A percentile compares a stretch with the other conserved stretches of the same genome.
Conservation (phyloP, 169 alveolate genomes). For the Eimeria acervulina region DNA sequence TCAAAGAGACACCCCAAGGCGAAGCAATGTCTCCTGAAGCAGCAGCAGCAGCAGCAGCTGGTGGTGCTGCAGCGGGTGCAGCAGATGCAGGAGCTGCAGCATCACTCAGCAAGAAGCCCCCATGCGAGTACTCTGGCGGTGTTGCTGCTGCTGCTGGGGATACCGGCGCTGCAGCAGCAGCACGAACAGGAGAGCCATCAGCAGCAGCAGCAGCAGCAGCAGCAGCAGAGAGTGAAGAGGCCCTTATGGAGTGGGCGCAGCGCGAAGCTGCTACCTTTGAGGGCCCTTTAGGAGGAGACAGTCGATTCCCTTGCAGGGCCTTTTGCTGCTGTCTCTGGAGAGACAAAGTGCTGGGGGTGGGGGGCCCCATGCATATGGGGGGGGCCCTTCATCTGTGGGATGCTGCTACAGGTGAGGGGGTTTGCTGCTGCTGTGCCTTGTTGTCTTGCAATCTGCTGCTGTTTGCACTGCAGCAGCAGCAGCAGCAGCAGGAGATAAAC, state of each 20-base stretch:
- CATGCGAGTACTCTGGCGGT: neutral
- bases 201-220: conserved; percentile 12
- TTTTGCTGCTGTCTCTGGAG: conserved; percentile 72
- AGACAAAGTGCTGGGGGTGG: conserved; percentile 80
- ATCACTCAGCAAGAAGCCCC: neutral
- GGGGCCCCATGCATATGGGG: conserved; percentile 75
- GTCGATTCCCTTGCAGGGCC: no score
- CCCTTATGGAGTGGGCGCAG: conserved; percentile 24
- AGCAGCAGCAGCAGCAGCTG: no score
- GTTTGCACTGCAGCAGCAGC: neutral
- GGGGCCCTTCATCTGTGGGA: conserved; percentile 80
- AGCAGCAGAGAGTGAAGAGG: neutral
- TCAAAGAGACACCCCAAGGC: neutral
- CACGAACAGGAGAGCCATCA: neutral
- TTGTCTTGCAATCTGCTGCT: no score
- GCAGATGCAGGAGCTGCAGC: no score
- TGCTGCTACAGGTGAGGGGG: no score
- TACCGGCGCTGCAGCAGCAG: neutral
- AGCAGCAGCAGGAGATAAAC: conserved; percentile 4
- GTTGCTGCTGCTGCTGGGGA: neutral
- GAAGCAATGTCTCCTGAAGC: neutral
- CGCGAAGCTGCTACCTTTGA: no score
- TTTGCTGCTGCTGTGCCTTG: no score
- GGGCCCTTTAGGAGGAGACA: no score
- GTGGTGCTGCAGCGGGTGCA: no score